Base-by-base conservation (phyloP, 768 basidiomycete genomes). In the Astraeus odoratus region DNA sequence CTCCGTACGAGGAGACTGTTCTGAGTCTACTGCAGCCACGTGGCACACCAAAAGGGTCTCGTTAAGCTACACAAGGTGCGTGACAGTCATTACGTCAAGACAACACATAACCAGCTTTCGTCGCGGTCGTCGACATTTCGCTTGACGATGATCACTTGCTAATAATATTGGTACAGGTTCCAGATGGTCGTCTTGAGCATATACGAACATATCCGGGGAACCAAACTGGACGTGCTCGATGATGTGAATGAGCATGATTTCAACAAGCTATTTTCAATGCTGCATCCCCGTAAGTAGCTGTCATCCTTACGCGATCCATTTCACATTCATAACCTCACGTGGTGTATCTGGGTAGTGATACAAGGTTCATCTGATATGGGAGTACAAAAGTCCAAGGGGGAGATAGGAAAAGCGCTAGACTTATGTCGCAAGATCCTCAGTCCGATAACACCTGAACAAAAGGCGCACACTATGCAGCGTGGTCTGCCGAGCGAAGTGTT, bases 361-460 rank as follows among this genome's bases (percentile, higher is more conserved):
- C 86, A 88, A 61, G 86, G 86, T 7, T 81, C 80, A 34, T 80
- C 80, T 0, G 86, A 89, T 49, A 79, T 87, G 74, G 86, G 86
- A 13, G 66, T 69, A 25, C 76, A 73, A 13, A 71, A 87, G 27
- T 85, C 83, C 3, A 85, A 85, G 60, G 70, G 67, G 37, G 86
- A 89, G 60, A 72, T 89, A 1, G 81, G 86, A 51, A 78, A 72
- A 46, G 83, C 86, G n/a, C 71, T 89, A 19, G 83, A 87, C 60
- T 89, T 89, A 58, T 87, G 85, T 57, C 74, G 79, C 38, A 77
- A 80, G 50, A 71, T 86, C 10, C 86, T 85, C 68, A 76, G 72
- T 47, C 84, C 86, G 6, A 82, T 80, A 2, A 71, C 76, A 8
- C 80, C 78, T 8, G 81, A 80, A 20, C 44, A 56, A 18, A 51